A percentile compares a stretch with the other conserved stretches of the same genome.
Conservation (phyloP, 345 rosid species). For the Turnera subulata region DNA sequence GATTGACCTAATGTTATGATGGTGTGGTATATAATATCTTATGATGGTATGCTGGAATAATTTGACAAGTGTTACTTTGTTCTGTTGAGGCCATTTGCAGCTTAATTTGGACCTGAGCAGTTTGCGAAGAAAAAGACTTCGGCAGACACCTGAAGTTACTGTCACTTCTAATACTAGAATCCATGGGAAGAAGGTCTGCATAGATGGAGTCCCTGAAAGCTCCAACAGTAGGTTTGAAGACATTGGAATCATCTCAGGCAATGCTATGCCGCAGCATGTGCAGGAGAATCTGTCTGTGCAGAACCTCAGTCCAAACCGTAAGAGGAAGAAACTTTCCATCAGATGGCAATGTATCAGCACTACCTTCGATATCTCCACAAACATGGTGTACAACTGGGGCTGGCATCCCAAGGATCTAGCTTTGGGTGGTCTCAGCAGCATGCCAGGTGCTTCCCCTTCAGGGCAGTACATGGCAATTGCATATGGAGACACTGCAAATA, state of each 20-base stretch:
- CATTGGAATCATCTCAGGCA: slow-evolving; percentile 44
- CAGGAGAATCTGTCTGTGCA: slow-evolving; percentile 56
- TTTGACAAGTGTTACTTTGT: slow-evolving; percentile 9
- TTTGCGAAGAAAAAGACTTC: slow-evolving; percentile 65
- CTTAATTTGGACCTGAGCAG: slow-evolving; percentile 61
- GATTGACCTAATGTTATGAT: neutral
- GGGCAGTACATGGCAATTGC: slow-evolving; percentile 67
- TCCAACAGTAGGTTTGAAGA: slow-evolving; percentile 49
- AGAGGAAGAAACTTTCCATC: slow-evolving; percentile 52
- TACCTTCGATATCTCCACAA: slow-evolving; percentile 48
- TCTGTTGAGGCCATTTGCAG: slow-evolving; percentile 37
- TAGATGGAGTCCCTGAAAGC: slow-evolving; percentile 65
- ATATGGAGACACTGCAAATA: slow-evolving; percentile 47
- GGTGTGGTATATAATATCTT: too few relatives aligned
- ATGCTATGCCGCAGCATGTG: slow-evolving; percentile 48
- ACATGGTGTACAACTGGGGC: slow-evolving; percentile 49
- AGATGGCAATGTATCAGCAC: slow-evolving; percentile 47
- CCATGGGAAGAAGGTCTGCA: slow-evolving; percentile 74
- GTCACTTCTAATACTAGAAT: slow-evolving; percentile 54
- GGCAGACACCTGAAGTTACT: slow-evolving; percentile 59
- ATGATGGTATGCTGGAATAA: slow-evolving; percentile 13
- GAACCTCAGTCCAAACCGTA: slow-evolving; percentile 49
- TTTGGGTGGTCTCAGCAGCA: slow-evolving; percentile 36
- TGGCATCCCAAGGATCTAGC: slow-evolving; percentile 60
- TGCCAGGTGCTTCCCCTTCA: slow-evolving; percentile 51